phyloP scores from a whole-genome alignment of 1,284 basidiomycete species.

The Fereydounia khargensis region DNA sequence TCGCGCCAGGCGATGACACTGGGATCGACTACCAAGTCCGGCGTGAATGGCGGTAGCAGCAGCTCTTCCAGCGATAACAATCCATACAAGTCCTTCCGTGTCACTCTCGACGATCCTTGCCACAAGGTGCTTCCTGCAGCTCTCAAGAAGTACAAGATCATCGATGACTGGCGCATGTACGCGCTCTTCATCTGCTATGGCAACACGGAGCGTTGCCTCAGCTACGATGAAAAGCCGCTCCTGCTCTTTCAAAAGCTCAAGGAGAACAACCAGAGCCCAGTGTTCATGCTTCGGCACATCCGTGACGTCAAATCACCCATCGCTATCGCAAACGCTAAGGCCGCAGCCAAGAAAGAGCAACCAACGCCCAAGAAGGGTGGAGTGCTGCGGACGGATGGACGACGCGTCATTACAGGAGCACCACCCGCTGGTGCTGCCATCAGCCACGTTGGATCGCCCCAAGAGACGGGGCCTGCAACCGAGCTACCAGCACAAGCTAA shows the following conservation, averaged over 20 bases:
- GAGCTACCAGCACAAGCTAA: constrained; percentile 20
- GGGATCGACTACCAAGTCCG: too few relatives aligned
- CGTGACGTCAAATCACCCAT: constrained; percentile 91
- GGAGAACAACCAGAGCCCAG: constrained; percentile 92
- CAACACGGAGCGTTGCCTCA: constrained; percentile 83
- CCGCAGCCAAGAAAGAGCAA: constrained; percentile 25
- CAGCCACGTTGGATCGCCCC: constrained; percentile 10
- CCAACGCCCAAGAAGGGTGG: background rate
- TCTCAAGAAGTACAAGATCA: constrained; percentile 97
- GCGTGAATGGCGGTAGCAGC: too few relatives aligned
- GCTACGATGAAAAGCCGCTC: constrained; percentile 96
- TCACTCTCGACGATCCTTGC: constrained; percentile 88
- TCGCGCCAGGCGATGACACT: too few relatives aligned
- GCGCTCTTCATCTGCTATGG: constrained; percentile 99
- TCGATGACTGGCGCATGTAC: constrained; percentile 97
- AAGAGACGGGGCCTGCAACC: constrained; percentile 38
- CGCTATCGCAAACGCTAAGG: constrained; percentile 51
- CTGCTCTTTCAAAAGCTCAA: constrained; percentile 95
- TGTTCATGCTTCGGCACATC: constrained; percentile 98
- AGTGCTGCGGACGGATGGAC: constrained; percentile 20
- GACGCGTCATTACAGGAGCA: constrained; percentile 13
- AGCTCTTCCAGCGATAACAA: constrained; percentile 16
- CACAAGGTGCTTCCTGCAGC: constrained; percentile 97
- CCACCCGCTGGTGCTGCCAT: constrained; percentile 21
- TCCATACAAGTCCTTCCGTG: constrained; percentile 59